phyloP scores from a whole-genome alignment of 768 basidiomycete species.

The Hygrophorus russula region DNA sequence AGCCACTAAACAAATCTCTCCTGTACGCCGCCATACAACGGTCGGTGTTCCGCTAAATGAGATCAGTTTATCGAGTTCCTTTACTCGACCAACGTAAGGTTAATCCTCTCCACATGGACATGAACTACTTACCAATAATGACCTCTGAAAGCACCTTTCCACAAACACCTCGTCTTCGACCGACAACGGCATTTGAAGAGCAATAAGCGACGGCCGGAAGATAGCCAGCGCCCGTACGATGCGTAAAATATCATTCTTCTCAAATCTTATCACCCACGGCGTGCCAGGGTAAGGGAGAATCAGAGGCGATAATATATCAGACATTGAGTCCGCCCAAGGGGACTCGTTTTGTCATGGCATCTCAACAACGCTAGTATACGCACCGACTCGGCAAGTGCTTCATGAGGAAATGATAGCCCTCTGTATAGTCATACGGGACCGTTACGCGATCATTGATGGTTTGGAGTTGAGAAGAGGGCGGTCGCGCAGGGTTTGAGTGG shows the following conservation, averaged over 20 bases:
- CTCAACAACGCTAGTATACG: conserved; percentile 29
- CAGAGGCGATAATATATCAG: conserved; percentile 14
- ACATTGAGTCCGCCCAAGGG: conserved; percentile 32
- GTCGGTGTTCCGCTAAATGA: conserved; percentile 96
- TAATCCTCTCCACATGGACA: conserved; percentile 5
- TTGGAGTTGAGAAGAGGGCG: conserved; percentile 29
- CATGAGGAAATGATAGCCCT: conserved; percentile 96
- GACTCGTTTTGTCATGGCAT: conserved; percentile 26
- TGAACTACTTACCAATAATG: conserved; percentile 56
- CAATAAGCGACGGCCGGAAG: conserved; percentile 93
- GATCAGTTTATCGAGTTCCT: conserved; percentile 97
- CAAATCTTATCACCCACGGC: conserved; percentile 49
- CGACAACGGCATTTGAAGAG: conserved; percentile 94
- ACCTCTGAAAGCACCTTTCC: conserved; percentile 91
- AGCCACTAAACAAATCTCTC: conserved; percentile 94
- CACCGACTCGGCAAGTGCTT: conserved; percentile 79
- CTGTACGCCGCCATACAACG: conserved; percentile 94
- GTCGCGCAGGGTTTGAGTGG: conserved; percentile 5
- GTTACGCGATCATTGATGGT: conserved; percentile 57
- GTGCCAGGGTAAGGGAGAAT: conserved; percentile 11
- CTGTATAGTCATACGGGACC: conserved; percentile 86
- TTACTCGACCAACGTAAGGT: conserved; percentile 8
- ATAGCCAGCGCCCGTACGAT: conserved; percentile 92
- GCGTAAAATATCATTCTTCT: conserved; percentile 91
- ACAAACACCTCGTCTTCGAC: conserved; percentile 95